Conservation (phyloP, 331 rosid species). For the Acacia pycnantha region DNA sequence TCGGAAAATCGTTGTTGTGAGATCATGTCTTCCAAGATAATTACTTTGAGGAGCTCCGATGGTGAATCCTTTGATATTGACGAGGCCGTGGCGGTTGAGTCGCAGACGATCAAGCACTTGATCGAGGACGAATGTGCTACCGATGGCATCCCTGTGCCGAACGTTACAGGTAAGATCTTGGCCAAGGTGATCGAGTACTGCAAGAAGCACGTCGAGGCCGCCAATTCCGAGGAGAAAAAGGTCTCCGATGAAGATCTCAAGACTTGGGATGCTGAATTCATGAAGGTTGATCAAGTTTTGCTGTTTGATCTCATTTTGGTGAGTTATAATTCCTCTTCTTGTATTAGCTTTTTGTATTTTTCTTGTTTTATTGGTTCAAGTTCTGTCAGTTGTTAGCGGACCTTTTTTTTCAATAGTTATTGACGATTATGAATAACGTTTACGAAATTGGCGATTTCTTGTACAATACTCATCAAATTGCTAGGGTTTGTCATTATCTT, state of each 20-base stretch:
- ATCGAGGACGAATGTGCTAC: conserved; percentile 18
- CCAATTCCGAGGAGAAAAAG: conserved; percentile 4
- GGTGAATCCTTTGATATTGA: conserved; percentile 21
- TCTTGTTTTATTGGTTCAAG: neutral
- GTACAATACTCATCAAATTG: neutral
- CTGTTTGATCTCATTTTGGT: conserved; percentile 29
- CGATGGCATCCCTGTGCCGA: conserved; percentile 11
- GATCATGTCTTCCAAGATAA: conserved; percentile 12
- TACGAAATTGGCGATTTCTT: neutral
- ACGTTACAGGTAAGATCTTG: conserved; percentile 20
- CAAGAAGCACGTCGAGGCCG: conserved; percentile 22
- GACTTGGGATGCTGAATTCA: conserved; percentile 24
- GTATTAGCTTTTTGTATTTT: neutral
- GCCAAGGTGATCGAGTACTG: conserved; percentile 30
- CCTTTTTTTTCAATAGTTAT: neutral
- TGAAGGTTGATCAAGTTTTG: conserved; percentile 23
- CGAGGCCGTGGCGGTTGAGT: conserved; percentile 22
- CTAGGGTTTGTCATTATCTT: neutral
- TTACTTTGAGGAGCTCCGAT: conserved; percentile 20
- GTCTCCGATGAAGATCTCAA: conserved; percentile 4
- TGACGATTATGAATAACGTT: neutral
- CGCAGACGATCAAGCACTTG: conserved; percentile 28
- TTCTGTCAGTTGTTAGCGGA: neutral
- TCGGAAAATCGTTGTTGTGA: neutral
- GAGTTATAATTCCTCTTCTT: neutral